Evolutionary conservation across 179 eudicot genomes (phyloP), one percentile per base, ranked within the genome.

Genomic region (Patellifolia procumbens): DNA sequence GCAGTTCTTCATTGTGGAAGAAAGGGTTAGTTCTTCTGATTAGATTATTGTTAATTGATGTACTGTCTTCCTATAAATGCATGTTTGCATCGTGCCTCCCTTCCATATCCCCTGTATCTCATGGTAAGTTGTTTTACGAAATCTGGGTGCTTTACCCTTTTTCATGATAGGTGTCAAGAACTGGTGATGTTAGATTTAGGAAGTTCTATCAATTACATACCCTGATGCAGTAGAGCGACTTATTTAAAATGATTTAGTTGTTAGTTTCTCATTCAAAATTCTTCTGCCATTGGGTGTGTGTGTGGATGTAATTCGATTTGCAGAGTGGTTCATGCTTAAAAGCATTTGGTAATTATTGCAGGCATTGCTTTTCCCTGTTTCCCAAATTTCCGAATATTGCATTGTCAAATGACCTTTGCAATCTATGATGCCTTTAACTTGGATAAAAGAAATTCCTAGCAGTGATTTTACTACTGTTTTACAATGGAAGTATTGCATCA

Each of bases 331-430:
- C 11, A 63, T 16, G 24, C 19, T 20, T 62, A 22, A 26, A 63
- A 63, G 10, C 17, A 63, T 63, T 34, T 13, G 32, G 22, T 63
- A 63, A 12, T 32, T 34, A 7, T 19, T 46, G 22, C 13, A n/a
- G 42, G 39, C 55, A 60, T 43, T 73, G 56, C 58, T 35, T 56
- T 76, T 72, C 20, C 9, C 22, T 37, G 51, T 28, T 15, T 72
- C 12, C n/a, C 39, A 31, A 12, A 15, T 76, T 4, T 35, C 17
- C 6, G 42, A 63, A 17, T 11, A 20, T 8, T 31, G 68, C 11
- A 17, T 32, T 63, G 22, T 34, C 42, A 32, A n/a, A 34, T 63
- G 4, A 63, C 34, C 15, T 63, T 29, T 9, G 42, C 68, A 34
- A 35, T 34, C 1, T 31, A 63, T 35, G 39, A 63, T 63, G 24